phyloP scores from a whole-genome alignment of 768 basidiomycete species.

The Lactifluus volemus region DNA sequence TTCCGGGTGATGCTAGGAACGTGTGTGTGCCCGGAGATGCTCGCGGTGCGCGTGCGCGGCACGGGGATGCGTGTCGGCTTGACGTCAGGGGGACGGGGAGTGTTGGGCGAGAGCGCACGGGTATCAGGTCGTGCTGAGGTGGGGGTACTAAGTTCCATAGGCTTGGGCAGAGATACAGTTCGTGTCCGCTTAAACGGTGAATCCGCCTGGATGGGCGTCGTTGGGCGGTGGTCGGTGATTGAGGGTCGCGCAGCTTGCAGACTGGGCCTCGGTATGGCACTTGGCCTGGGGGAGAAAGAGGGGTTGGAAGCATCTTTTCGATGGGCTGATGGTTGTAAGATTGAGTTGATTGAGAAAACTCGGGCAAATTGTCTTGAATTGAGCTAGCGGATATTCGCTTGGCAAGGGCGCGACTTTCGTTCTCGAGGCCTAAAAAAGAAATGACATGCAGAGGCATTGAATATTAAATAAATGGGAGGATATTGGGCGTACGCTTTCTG shows the following conservation, averaged over 20 bases:
- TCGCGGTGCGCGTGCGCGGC: constrained; percentile 34
- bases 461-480: not conserved
- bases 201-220: constrained; percentile 6
- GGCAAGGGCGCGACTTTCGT: constrained; percentile 69
- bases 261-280: constrained; percentile 42
- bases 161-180: constrained; percentile 56
- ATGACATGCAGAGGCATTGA: constrained; percentile 10
- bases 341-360: constrained; percentile 14
- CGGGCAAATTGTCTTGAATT: constrained; percentile 34
- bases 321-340: constrained; percentile 22
- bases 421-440: constrained; percentile 54
- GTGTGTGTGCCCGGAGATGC: constrained; percentile 32
- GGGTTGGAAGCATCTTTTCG: constrained; percentile 20
- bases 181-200: constrained; percentile 41
- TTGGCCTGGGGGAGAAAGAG: constrained; percentile 28
- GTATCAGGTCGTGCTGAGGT: constrained; percentile 28
- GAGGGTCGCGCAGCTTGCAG: constrained; percentile 31
- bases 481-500: constrained; percentile 41
- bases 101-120: constrained; percentile 16
- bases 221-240: constrained; percentile 19
- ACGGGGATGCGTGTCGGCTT: constrained; percentile 43
- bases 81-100: constrained; percentile 31
- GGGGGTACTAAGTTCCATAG: constrained; percentile 32
- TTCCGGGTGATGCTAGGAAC: constrained; percentile 23
- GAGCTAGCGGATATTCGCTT: constrained; percentile 67